Conservation (phyloP, 306 rosid species). For the Delonix regia region DNA sequence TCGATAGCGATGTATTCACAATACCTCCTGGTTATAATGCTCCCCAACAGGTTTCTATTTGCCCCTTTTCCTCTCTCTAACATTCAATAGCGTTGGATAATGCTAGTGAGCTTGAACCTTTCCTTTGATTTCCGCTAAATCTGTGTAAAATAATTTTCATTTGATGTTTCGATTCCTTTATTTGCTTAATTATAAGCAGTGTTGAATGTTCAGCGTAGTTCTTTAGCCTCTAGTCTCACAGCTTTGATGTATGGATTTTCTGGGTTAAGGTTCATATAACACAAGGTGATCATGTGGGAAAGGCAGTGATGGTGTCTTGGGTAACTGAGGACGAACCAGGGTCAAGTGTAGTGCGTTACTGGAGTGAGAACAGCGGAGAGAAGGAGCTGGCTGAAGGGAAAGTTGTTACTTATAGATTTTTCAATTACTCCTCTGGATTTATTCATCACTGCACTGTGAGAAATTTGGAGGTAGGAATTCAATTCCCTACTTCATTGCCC, state of each 20-base stretch:
- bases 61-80: not conserved
- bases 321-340: conserved; percentile 74
- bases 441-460: conserved; percentile 73
- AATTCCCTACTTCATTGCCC: conserved; percentile 9
- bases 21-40: conserved; percentile 73
- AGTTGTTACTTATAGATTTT: conserved; percentile 59
- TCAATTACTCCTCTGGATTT: conserved; percentile 80
- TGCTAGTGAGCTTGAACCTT: too few species aligned
- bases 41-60: conserved; percentile 68
- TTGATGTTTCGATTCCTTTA: too few species aligned
- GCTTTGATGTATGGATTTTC: conserved; percentile 11
- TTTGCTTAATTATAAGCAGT: not conserved
- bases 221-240: not conserved
- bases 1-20: conserved; percentile 65
- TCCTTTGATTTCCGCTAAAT: too few species aligned
- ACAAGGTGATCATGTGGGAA: conserved; percentile 82
- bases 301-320: conserved; percentile 83
- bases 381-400: conserved; percentile 49
- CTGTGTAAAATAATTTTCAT: too few species aligned
- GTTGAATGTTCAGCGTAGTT: not conserved
- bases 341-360: conserved; percentile 56
- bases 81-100: too few species aligned
- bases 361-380: conserved; percentile 56
- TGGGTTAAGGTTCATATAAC: conserved; percentile 83
- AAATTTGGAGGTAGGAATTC: conserved; percentile 58